These are phyloP conservation scores for Lachancea lanzarotensis DNA, from an alignment of 805 yeast genomes.

Conservation along the genomic window DNA sequence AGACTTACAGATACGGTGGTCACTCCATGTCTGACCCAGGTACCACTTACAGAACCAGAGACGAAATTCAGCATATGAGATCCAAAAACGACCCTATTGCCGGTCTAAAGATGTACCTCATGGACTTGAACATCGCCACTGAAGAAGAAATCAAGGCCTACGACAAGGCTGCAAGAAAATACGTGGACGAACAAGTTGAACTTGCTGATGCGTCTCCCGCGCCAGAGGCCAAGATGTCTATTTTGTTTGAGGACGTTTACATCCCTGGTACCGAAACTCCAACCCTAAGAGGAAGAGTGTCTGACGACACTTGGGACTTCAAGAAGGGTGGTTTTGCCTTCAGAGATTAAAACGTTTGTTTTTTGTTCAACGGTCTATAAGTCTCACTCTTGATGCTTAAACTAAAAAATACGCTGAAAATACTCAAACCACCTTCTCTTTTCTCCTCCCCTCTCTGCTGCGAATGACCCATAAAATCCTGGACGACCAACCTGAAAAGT, in stretches of 20 bases:
- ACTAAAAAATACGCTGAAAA: too few relatives aligned
- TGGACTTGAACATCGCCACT: conserved; percentile 78
- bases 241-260: conserved; percentile 93
- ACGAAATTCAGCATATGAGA: conserved; percentile 99
- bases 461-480: neutral
- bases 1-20: conserved; percentile 99
- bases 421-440: too few relatives aligned
- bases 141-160: conserved; percentile 92
- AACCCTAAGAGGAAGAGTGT: conserved; percentile 91
- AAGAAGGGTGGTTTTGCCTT: conserved; percentile 39
- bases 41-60: conserved; percentile 99
- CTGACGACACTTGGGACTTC: conserved; percentile 91
- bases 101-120: conserved; percentile 80
- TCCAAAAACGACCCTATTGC: conserved; percentile 97
- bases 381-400: too few relatives aligned
- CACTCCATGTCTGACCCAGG: conserved; percentile 99
- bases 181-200: conserved; percentile 90
- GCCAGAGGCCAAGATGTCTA: conserved; percentile 93
- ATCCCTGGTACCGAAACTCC: conserved; percentile 91
- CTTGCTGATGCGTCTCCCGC: conserved; percentile 90
- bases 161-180: conserved; percentile 94
- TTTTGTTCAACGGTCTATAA: too few relatives aligned
- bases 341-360: conserved; percentile 16
- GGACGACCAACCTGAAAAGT: too few relatives aligned
- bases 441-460: neutral